Evolutionary conservation across 495 filamentous ascomycete species (phyloP), one percentile per base, ranked within the genome.

Genomic region (Chaetomium fimeti): DNA sequence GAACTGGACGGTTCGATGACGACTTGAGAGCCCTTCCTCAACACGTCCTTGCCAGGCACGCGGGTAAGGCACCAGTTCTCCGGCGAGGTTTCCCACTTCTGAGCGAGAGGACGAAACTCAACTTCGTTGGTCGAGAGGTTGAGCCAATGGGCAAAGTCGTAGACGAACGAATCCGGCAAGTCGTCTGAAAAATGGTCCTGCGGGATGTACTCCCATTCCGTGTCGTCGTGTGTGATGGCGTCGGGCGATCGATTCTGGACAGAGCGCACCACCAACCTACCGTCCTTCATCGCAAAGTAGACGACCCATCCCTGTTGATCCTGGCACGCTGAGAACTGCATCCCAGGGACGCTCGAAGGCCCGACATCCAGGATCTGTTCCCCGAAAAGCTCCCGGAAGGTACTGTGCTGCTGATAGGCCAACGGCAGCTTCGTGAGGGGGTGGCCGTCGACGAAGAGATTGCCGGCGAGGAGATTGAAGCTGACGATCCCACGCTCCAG

Each of bases 381-480:
- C 66, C 57, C 77, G 56, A 77, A 84, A 55, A 74, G 75, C 62
- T 65, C 58, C 0, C 16, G 47, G 29, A 32, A 32, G 29, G 29
- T 32, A 32, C 29, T 32, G 29, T 32, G 29, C 29, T 32, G 29
- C 7, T 32, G 29, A 32, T 32, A 32, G 7, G 29, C 29, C 29
- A 32, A 7, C 29, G 29, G 29, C 29, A 32, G 29, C 29, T 32
- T 32, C 29, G 7, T 32, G 29, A 32, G 29, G 3, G 29, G 29
- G 29, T 32, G 29, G 29, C 29, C 29, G 29, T 32, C 29, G 29
- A 32, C 29, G 29, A 32, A 32, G 29, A 32, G 29, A 32, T 79
- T 73, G 0, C 84, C 84, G 4, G 76, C 83, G n/a, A 88, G 69
- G 6, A 87, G 54, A 66, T 88, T 85, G 66, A 77, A 85, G 36